Base-by-base conservation (phyloP, 148 eudicot species). In the Dianthus caryophyllus region DNA sequence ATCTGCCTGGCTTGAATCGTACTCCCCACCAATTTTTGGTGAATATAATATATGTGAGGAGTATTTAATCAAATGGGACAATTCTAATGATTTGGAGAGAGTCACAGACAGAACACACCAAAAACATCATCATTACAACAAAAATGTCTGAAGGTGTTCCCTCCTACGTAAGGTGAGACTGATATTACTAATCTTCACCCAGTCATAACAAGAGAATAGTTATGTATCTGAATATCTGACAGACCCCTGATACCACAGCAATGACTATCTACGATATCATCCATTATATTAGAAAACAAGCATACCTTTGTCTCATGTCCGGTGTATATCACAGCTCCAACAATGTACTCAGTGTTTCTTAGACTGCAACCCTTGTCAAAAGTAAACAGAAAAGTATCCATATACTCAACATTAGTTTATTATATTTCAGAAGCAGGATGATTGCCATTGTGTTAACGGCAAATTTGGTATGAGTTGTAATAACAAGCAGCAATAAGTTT, bases 251-350 rank as follows among this genome's bases (percentile, higher is more conserved):
- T 56, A 55, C 31, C 61, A 56, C 20, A 8, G 18, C 61, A 30
- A 53, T 30, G 61, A 56, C 38, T 56, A 56, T 56, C 61, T 26
- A 15, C 38, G 27, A 29, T 13, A 26, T 36, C 64, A 60, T 60
- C n/a, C n/a, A 57, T 57, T 27, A 57, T 11, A 33, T 60, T 38
- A 7, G 20, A 59, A 60, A 38, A 60, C 17, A 60, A 60, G 64
- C 44, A 20, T 60, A 60, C 64, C 99, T 94, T 94, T 27, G 99
- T 88, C 77, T 94, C 99, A 58, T 81, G 99, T 20, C 99, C 99
- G 62, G 96, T 84, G 73, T 90, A 94, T 66, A 88, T 71, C 68
- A 84, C 96, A 70, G 78, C 80, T 73, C 97, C 99, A 61, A 94
- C 89, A 48, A 94, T 86, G 75, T 83, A 85, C 68, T 88, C 87